These are phyloP conservation scores for Tulasnella sp. DNA, from an alignment of 768 basidiomycete species.

Conservation along the genomic window DNA sequence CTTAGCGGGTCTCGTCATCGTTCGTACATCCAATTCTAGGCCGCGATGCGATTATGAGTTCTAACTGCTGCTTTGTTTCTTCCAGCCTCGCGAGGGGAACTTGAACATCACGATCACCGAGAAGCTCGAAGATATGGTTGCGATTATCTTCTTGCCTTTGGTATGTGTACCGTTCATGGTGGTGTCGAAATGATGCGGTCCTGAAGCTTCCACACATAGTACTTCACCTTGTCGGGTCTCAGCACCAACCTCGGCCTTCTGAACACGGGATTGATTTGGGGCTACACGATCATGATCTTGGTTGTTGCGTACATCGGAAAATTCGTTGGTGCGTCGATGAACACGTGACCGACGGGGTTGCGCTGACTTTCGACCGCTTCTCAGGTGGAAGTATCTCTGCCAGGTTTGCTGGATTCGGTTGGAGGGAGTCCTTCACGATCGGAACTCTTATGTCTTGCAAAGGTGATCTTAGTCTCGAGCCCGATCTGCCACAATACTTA, in stretches of 20 bases:
- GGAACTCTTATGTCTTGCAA: slow-evolving; percentile 95
- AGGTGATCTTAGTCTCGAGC: slow-evolving; percentile 41
- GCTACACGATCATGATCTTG: slow-evolving; percentile 70
- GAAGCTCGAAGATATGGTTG: slow-evolving; percentile 92
- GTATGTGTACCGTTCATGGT: slow-evolving; percentile 30
- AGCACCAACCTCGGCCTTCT: slow-evolving; percentile 81
- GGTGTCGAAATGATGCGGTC: background rate
- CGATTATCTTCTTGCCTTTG: slow-evolving; percentile 79
- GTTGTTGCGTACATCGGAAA: slow-evolving; percentile 74
- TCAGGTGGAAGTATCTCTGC: slow-evolving; percentile 58
- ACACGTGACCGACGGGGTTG: background rate
- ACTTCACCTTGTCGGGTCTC: slow-evolving; percentile 87
- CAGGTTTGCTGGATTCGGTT: slow-evolving; percentile 51
- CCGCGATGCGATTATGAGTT: background rate
- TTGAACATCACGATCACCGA: slow-evolving; percentile 82
- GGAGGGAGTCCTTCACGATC: slow-evolving; percentile 72
- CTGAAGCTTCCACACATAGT: slow-evolving; percentile 33
- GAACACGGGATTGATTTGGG: slow-evolving; percentile 82
- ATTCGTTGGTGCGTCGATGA: slow-evolving; percentile 42
- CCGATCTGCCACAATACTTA: background rate
- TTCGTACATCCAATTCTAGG: background rate
- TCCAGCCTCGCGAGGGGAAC: slow-evolving; percentile 61
- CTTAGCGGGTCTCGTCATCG: slow-evolving; percentile 38
- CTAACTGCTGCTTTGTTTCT: background rate
- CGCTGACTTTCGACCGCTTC: background rate